These are phyloP conservation scores for Austroboletus novae-zelandiae DNA, from an alignment of 1,284 basidiomycete genomes.

Conservation along the genomic window DNA sequence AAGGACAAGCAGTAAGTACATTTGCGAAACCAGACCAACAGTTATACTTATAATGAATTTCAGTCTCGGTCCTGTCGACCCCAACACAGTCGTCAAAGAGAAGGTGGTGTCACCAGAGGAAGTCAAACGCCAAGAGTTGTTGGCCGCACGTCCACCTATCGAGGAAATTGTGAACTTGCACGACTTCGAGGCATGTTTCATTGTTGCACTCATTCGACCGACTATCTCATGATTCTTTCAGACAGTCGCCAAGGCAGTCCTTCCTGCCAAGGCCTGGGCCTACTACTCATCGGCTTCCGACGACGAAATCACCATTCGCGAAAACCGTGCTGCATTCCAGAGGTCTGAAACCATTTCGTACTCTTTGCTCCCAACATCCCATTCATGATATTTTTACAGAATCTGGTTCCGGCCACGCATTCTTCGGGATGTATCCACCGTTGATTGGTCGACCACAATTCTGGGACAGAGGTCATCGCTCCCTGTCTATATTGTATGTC, in stretches of 20 bases:
- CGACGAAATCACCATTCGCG: conserved; percentile 66
- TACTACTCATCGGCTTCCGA: conserved; percentile 66
- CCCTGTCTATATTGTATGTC: conserved; percentile 55
- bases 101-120: conserved; percentile 46
- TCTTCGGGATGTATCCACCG: conserved; percentile 58
- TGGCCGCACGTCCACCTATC: conserved; percentile 48
- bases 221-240: conserved; percentile 15
- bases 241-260: conserved; percentile 51
- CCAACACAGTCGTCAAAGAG: conserved; percentile 42
- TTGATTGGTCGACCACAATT: conserved; percentile 62
- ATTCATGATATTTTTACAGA: conserved; percentile 23
- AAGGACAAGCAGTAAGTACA: conserved; percentile 45
- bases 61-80: conserved; percentile 44
- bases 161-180: conserved; percentile 65
- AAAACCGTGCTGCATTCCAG: conserved; percentile 67
- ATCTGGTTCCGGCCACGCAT: conserved; percentile 78
- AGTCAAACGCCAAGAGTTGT: conserved; percentile 38
- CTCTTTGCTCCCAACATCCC: conserved; percentile 5
- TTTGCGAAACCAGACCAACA: not conserved
- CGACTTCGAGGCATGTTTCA: conserved; percentile 57
- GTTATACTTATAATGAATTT: not conserved
- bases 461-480: conserved; percentile 54
- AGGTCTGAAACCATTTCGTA: conserved; percentile 34
- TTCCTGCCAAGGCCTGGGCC: conserved; percentile 60
- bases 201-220: not conserved